Base-by-base conservation (phyloP, 495 filamentous ascomycete genomes). In the Thermothielavioides terrestris region DNA sequence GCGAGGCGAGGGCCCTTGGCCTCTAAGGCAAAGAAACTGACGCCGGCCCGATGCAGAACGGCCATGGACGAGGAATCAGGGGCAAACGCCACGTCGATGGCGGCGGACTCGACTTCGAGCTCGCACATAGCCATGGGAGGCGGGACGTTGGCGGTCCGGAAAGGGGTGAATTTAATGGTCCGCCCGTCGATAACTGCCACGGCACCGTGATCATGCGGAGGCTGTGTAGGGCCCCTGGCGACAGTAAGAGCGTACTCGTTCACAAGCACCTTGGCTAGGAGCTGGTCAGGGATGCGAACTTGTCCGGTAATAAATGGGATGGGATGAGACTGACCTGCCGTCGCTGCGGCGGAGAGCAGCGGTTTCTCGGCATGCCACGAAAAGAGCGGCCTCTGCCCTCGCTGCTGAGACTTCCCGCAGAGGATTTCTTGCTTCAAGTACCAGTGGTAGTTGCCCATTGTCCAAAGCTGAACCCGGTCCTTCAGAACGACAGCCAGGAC, bases 381-480 rank as follows among this genome's bases (percentile, higher is more conserved):
- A 20, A 65, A 55, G 27, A 22, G 35, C 4, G 60, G 58, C 23
- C 31, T 65, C 18, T 50, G 52, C 4, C 53, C 50, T 6, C 50
- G 40, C 26, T 4, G 15, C 5, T 2, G 15, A 11, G 12, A 22
- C 1, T 53, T 44, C 9, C 63, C 63, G 22, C 76, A 67, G 4
- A 66, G 67, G 12, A 90, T 72, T 60, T 98, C 92, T 68, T 95
- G 91, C 67, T 97, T 98, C n/a, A 97, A 70, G 61, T 97, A 97
- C 75, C 89, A 97, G 59, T 98, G 86, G 59, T 98, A 98, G 62
- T 98, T 98, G 8, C 89, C 86, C 73, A 84, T 92, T 2, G 87
- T 94, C 90, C 92, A 98, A n/a, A 97, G 70, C 57, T 98, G 92
- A 14, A 91, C 70, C 34, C 83, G 76, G 54, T 94, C 81, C 35